A percentile compares a stretch with the other conserved stretches of the same genome.
These are phyloP conservation scores for Lecanicillium sp. DNA, from an alignment of 2,329 filamentous ascomycete species.

Conservation along the genomic window DNA sequence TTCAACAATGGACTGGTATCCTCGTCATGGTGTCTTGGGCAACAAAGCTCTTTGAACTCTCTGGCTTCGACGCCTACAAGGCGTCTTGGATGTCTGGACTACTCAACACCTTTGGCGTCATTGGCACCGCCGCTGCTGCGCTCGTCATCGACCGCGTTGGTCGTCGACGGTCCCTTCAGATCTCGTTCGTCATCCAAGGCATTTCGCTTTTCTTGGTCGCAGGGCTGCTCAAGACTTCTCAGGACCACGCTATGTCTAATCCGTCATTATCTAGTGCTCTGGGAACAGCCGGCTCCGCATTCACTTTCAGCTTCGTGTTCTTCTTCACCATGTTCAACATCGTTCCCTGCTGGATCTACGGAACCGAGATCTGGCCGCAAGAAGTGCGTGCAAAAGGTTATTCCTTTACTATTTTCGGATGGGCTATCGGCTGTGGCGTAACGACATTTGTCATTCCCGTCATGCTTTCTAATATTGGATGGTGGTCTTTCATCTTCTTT, in stretches of 20 bases:
- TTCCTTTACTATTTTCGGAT: conserved; percentile 51
- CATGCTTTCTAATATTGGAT: conserved; percentile 38
- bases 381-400: conserved; percentile 51
- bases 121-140: conserved; percentile 42
- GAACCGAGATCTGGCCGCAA: conserved; percentile 48
- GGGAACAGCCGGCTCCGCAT: conserved; percentile 11
- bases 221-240: conserved; percentile 21
- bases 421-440: conserved; percentile 49
- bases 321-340: conserved; percentile 25
- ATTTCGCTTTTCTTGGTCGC: conserved; percentile 21
- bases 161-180: conserved; percentile 23
- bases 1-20: conserved; percentile 36
- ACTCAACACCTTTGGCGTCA: conserved; percentile 43
- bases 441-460: conserved; percentile 44
- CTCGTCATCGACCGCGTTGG: conserved; percentile 43
- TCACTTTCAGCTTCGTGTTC: conserved; percentile 16
- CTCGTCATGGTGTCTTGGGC: conserved; percentile 30
- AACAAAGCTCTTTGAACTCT: conserved; percentile 12
- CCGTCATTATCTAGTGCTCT: conserved; percentile 10
- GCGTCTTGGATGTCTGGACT: conserved; percentile 36
- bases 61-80: conserved; percentile 16
- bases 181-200: conserved; percentile 21
- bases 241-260: conserved; percentile 9
- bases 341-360: conserved; percentile 23
- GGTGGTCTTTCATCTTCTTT: conserved; percentile 43